A percentile compares a stretch with the other conserved stretches of the same genome.
phyloP scores from a whole-genome alignment of 192 early-diverging fungal species.

The Chytriomyces sp. region DNA sequence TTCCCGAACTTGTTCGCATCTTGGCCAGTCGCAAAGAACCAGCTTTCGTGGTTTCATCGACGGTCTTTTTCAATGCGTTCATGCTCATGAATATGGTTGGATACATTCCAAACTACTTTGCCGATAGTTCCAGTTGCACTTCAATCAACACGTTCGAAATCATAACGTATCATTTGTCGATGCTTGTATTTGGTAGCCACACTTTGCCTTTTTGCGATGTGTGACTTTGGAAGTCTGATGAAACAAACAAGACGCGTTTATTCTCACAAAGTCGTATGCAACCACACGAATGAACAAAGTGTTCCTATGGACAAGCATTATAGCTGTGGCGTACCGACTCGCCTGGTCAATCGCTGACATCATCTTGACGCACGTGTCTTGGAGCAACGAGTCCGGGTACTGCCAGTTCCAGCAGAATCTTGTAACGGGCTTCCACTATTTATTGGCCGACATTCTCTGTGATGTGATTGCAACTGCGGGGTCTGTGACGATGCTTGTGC shows the following conservation, averaged over 20 bases:
- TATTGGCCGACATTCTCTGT: slow-evolving; percentile 3
- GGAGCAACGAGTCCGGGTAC: background rate
- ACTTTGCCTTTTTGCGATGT: too few relatives aligned
- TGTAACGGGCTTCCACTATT: background rate
- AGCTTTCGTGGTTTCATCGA: too few relatives aligned
- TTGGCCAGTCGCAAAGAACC: too few relatives aligned
- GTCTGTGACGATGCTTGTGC: slow-evolving; percentile 11
- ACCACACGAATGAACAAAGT: background rate
- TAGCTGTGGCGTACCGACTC: background rate
- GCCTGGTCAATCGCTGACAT: slow-evolving; percentile 4
- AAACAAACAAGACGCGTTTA: background rate
- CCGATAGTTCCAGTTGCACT: too few relatives aligned
- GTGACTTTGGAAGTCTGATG: too few relatives aligned
- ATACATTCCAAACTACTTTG: too few relatives aligned
- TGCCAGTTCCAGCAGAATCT: background rate
- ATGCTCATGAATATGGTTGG: too few relatives aligned
- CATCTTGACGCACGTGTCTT: background rate
- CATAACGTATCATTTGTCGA: too few relatives aligned
- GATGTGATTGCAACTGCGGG: slow-evolving; percentile 16
- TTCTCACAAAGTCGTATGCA: background rate
- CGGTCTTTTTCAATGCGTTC: too few relatives aligned
- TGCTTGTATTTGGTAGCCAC: too few relatives aligned
- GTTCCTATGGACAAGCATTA: background rate
- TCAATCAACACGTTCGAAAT: too few relatives aligned
- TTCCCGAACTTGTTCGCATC: too few relatives aligned